These are phyloP conservation scores for Bipolaris sorokiniana DNA, from an alignment of 2,329 filamentous ascomycete genomes.

Conservation along the genomic window DNA sequence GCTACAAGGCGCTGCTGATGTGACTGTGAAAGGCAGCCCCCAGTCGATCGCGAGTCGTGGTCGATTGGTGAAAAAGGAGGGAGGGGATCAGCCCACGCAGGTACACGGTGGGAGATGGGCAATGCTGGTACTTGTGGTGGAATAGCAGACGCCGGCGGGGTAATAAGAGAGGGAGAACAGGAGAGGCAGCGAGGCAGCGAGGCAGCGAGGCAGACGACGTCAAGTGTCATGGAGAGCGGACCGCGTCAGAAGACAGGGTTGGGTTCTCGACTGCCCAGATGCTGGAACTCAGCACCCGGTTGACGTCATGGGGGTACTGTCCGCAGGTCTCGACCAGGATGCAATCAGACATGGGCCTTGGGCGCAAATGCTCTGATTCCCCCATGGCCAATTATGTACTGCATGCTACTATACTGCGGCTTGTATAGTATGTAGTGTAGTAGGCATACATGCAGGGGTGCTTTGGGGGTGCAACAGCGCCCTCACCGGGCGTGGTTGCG, in stretches of 20 bases:
- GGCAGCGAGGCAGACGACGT: constrained; percentile 10
- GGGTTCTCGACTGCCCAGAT: constrained; percentile 16
- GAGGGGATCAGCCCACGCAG: constrained; percentile 19
- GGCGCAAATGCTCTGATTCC: background rate
- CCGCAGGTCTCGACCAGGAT: constrained; percentile 6
- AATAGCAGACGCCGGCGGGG: constrained; percentile 10
- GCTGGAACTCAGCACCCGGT: constrained; percentile 4
- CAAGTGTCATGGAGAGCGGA: constrained; percentile 22
- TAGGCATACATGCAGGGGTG: background rate
- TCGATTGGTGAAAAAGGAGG: constrained; percentile 25
- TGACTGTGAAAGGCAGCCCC: constrained; percentile 19
- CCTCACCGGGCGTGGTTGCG: constrained; percentile 16
- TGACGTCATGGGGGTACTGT: constrained; percentile 11
- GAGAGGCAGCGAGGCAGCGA: constrained; percentile 4
- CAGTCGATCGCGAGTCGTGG: constrained; percentile 24
- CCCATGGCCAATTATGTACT: background rate
- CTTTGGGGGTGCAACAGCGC: background rate
- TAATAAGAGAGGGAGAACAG: constrained; percentile 22
- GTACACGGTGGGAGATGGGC: constrained; percentile 11
- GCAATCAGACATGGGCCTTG: background rate
- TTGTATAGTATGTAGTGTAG: too few species aligned
- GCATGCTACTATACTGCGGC: background rate
- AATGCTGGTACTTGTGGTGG: constrained; percentile 5
- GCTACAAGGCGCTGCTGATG: constrained; percentile 12
- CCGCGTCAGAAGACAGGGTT: constrained; percentile 20